Conservation (phyloP, 108 stramenopile species). For the Conticribra guillardii region DNA sequence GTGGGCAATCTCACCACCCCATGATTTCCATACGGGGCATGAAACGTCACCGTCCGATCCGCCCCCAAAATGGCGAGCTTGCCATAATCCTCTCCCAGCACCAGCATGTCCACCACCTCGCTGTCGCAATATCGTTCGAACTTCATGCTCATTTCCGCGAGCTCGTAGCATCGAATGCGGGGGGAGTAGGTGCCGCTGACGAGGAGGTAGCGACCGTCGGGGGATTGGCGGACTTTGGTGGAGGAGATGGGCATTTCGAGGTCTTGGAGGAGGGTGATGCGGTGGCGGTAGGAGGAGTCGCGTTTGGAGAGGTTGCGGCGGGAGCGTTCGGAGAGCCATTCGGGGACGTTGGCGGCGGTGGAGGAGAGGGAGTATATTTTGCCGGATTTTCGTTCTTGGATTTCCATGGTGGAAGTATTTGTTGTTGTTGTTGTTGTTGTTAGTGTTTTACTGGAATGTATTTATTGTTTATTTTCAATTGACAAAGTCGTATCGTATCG, state of each 20-base stretch:
- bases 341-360: slow-evolving; percentile 91
- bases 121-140: slow-evolving; percentile 96
- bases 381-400: slow-evolving; percentile 83
- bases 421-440: no score
- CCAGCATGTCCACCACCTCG: slow-evolving; percentile 90
- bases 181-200: slow-evolving; percentile 97
- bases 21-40: slow-evolving; percentile 98
- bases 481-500: no score
- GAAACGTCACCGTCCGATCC: slow-evolving; percentile 95
- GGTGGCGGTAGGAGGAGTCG: slow-evolving; percentile 88
- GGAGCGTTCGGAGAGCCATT: slow-evolving; percentile 96
- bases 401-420: no score
- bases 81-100: slow-evolving; percentile 92
- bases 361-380: slow-evolving; percentile 91
- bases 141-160: slow-evolving; percentile 96
- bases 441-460: no score
- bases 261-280: slow-evolving; percentile 98
- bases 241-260: slow-evolving; percentile 94
- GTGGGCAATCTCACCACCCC: slow-evolving; percentile 91
- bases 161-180: slow-evolving; percentile 93
- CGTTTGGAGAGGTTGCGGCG: slow-evolving; percentile 88
- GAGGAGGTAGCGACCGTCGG: slow-evolving; percentile 91
- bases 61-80: slow-evolving; percentile 93
- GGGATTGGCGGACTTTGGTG: slow-evolving; percentile 76
- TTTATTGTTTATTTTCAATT: no score